Evolutionary conservation across 257 asterid species (phyloP), one percentile per base, ranked within the genome.

Genomic region (Sherardia arvensis): DNA sequence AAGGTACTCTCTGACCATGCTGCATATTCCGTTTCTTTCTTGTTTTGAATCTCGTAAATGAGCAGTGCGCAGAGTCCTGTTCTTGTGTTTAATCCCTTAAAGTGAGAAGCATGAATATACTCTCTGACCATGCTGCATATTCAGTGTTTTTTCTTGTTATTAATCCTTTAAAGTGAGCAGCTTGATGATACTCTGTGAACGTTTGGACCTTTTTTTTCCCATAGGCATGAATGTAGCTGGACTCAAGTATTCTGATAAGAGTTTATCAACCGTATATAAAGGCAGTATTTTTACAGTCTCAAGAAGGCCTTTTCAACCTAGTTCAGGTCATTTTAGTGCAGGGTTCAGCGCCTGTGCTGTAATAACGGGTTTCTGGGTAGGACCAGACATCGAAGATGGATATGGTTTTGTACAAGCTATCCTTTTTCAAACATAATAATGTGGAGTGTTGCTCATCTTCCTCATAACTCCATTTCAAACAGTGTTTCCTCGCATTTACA

Each of bases 371-470:
- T 81, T 79, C 71, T 87, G 94, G 95, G 69, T 71, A 43, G 94
- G 95, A 58, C 95, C 95, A 3, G 95, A 85, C 68, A 15, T 66
- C 58, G 95, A 87, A 54, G 95, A 85, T 66, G 94, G 95, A 61
- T 87, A 93, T 85, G 95, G 95, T 71, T 81, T 83, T 77, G 76
- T 85, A 45, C 83, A 85, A 73, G 94, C 95, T 49, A 65, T 60
- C 76, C 69, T 85, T 57, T 40, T 60, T 53, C 69, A 58, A 63
- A 66, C 64, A 47, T 75, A 38, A 66, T 76, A 62, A 64, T 7
- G 21, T 49, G 17, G 3, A 40, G n/a, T 40, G 48, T 23, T 21
- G 27, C 27, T 51, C 57, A 51, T 49, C 4, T 20, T 49, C 47
- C 47, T 36, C 15, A 1, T 36, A 10, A 8, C 47, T 38, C 47